A percentile compares a stretch with the other conserved stretches of the same genome.
Evolutionary conservation across 495 filamentous ascomycete species (phyloP).

Genomic region (Podospora didyma): DNA sequence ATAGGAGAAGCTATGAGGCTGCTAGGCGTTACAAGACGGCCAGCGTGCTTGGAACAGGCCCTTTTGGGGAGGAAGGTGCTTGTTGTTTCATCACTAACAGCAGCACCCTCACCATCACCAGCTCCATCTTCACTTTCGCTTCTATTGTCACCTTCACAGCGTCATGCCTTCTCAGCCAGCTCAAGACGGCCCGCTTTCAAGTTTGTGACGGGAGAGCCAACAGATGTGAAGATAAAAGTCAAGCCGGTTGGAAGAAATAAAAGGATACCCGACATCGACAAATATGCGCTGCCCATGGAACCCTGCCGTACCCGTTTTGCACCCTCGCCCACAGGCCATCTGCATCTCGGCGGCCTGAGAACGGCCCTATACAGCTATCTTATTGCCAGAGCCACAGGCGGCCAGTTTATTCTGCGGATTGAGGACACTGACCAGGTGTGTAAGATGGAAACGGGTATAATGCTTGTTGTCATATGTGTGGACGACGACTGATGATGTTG

Average conservation of each 20-base stretch:
- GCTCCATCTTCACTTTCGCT: too few relatives aligned
- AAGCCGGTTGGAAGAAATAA: neutral
- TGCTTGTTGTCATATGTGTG: conserved; percentile 7
- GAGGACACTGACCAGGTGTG: conserved; percentile 93
- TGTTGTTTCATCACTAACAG: too few relatives aligned
- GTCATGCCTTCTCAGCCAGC: neutral
- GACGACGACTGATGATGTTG: neutral
- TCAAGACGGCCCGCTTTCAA: neutral
- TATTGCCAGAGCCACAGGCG: conserved; percentile 78
- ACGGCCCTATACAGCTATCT: conserved; percentile 93
- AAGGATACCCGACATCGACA: neutral
- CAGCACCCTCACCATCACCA: too few relatives aligned
- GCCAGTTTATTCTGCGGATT: conserved; percentile 87
- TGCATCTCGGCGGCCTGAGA: conserved; percentile 86
- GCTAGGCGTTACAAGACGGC: neutral
- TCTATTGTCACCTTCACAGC: neutral
- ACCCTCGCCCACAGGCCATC: conserved; percentile 88
- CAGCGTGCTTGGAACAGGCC: neutral
- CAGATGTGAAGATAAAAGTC: too few relatives aligned
- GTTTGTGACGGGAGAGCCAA: too few relatives aligned
- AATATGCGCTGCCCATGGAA: conserved; percentile 43
- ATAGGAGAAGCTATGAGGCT: conserved; percentile 1
- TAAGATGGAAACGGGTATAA: neutral
- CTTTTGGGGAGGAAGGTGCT: neutral
- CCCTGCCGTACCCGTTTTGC: conserved; percentile 92